Base-by-base conservation (phyloP, 2,329 filamentous ascomycete genomes). In the Fusarium annulatum region DNA sequence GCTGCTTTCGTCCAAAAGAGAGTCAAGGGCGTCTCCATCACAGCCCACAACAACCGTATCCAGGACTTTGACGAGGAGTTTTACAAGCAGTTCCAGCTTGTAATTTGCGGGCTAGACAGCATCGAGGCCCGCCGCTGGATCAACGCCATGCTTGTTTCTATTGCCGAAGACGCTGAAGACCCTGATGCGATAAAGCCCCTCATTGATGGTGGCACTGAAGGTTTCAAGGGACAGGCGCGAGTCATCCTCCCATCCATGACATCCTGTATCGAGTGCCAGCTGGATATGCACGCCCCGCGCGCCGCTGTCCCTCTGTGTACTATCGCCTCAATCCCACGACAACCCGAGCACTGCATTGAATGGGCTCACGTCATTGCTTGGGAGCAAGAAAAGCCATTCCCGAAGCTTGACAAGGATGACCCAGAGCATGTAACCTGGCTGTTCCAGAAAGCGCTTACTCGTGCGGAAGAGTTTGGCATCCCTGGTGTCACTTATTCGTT, bases 71-170 rank as follows among this genome's bases (percentile, higher is more conserved):
- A 97, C 80, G 93, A 97, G 79, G 91, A 93, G 67, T 99, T 98
- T 82, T 99, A 99, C 84, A 95, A 95, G 90, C 94, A 98, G 79
- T 99, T 99, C 83, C 94, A 94, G 81, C 89, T 98, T 64, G 90
- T 99, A 53, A 91, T 99, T 51, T 99, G 96, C 81, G 96, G 97
- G 4, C 86, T 99, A 28, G 96, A 99, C 87, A 97, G 94, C 81
- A 96, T 99, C 77, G 96, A 99, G 84, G 96, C 96, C 45, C 90
- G 96, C n/a, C 89, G 96, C 68, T 99, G 97, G 97, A 99, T 99
- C 83, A 99, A 99, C 81, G 92, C 95, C 59, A 98, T 93, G 23
- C 87, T 99, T 7, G 92, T 98, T 33, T 92, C 92, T 65, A 94
- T 99, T 89, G 94, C 97, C 9, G 95, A 98, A 79, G 88, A 89